These are phyloP conservation scores for Avena eriantha DNA, from an alignment of 176 grass and related monocot genomes.

Conservation along the genomic window DNA sequence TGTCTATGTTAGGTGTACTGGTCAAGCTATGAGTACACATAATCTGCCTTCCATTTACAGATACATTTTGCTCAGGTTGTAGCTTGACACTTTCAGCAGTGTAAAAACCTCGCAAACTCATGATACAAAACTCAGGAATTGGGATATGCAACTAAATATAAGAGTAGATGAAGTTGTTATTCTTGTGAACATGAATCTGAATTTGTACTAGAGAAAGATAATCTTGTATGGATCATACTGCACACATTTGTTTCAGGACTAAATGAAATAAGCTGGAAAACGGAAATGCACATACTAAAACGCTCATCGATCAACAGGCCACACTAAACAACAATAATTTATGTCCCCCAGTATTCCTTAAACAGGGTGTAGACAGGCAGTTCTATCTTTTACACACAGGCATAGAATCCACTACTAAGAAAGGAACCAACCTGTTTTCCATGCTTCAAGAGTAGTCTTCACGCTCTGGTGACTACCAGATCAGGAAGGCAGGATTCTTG, in stretches of 20 bases:
- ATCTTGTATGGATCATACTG: not conserved
- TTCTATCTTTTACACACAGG: conserved; percentile 8
- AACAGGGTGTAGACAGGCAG: conserved; percentile 5
- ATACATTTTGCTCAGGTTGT: not conserved
- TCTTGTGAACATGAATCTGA: not conserved
- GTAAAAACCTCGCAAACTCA: not conserved
- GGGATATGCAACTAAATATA: no score
- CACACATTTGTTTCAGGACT: not conserved
- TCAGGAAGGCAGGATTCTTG: conserved; percentile 29
- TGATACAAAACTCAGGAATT: no score
- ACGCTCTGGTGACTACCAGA: conserved; percentile 18
- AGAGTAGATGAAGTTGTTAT: not conserved
- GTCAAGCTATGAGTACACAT: not conserved
- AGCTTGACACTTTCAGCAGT: not conserved
- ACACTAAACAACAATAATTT: conserved; percentile 23
- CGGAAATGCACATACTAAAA: not conserved
- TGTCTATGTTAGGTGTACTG: not conserved
- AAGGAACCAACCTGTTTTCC: conserved; percentile 15
- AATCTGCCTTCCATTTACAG: not conserved
- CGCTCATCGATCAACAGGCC: not conserved
- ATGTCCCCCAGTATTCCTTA: not conserved
- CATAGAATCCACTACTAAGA: conserved; percentile 1
- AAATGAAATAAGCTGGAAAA: not conserved
- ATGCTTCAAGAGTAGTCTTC: conserved; percentile 13
- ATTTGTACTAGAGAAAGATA: not conserved